Evolutionary conservation across 176 grass and related monocot species (phyloP), one percentile per base, ranked within the genome.

Genomic region (Oryza nivara): DNA sequence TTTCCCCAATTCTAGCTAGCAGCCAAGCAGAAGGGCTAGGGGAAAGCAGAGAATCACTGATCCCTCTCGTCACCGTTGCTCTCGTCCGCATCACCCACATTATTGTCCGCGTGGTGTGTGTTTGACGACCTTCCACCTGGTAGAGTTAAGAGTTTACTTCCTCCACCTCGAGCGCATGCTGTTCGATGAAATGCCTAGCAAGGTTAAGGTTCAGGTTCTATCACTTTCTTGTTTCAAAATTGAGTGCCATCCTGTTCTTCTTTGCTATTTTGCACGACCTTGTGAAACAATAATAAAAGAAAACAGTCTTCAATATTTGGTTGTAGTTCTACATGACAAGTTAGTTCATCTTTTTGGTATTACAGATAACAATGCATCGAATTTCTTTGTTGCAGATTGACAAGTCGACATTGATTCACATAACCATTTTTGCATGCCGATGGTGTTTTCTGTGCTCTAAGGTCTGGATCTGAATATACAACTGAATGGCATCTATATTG

Each of bases 111-210:
- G 6, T 9, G 17, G 38, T 11, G 6, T 9, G 17, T 19, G 38
- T n/a, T 4, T 14, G 11, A 14, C 0, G 70, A 16, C 71, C n/a
- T 5, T 0, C 5, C 11, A 2, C 5, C 14, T 3, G 12, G 3
- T 7, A 26, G 4, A 46, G 77, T 14, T 8, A 49, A 49, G 16
- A 51, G 48, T 4, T 49, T 1, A 4, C 34, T 40, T 25, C 2
- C 7, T 23, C 25, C 16, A 35, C 14, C 65, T 13, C 0, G 65
- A 67, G 32, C 34, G 11, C 5, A 3, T 3, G 3, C 1, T 28
- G 20, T 26, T 81, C 67, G 79, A 81, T 17, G 34, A 81, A 81
- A 70, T 71, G 79, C 48, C 48, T 71, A 38, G 28, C 26, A 20
- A 48, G 65, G 77, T 80, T 8, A 7, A 68, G 65, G 17, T n/a